Percentiles rank a stretch among this genome's conserved stretches.
Conservation (phyloP, 768 basidiomycete species). For the Mycena kentingensis region DNA sequence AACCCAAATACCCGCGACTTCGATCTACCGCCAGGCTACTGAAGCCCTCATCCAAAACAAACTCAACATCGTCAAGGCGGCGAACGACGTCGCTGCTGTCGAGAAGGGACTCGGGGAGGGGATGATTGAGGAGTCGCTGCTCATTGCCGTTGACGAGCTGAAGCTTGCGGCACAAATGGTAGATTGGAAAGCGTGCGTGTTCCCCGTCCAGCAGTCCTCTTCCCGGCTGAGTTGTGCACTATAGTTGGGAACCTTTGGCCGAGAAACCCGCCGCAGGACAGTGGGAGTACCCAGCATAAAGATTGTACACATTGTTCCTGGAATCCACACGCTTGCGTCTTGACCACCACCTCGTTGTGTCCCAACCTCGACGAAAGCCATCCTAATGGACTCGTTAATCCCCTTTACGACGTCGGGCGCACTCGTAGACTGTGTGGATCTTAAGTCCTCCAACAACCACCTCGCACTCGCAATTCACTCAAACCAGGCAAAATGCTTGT, state of each 20-base stretch:
- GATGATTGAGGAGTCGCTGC: slow-evolving; percentile 83
- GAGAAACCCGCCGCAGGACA: slow-evolving; percentile 81
- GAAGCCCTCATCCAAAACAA: slow-evolving; percentile 85
- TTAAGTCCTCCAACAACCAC: slow-evolving; percentile 78
- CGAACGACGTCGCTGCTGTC: slow-evolving; percentile 61
- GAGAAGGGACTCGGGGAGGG: slow-evolving; percentile 83
- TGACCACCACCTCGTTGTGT: too few relatives aligned
- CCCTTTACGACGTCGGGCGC: slow-evolving; percentile 99
- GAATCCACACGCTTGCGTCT: too few relatives aligned
- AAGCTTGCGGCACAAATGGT: slow-evolving; percentile 76
- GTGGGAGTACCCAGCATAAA: slow-evolving; percentile 61
- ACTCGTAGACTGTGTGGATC: slow-evolving; percentile 99
- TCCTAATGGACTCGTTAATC: slow-evolving; percentile 98
- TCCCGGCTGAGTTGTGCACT: slow-evolving; percentile 6
- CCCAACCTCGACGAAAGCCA: slow-evolving; percentile 21
- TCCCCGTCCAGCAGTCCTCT: slow-evolving; percentile 5
- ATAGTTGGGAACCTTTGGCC: slow-evolving; percentile 87
- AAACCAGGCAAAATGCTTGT: slow-evolving; percentile 95
- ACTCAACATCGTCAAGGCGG: slow-evolving; percentile 68
- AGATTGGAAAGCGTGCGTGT: slow-evolving; percentile 97
- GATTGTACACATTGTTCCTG: background rate
- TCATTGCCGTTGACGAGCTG: slow-evolving; percentile 82
- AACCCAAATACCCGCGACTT: slow-evolving; percentile 70
- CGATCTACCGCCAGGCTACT: slow-evolving; percentile 87
- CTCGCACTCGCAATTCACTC: slow-evolving; percentile 25